Evolutionary conservation across 108 stramenopile species (phyloP), one percentile per base, ranked within the genome.

Genomic region (Mediolabrus comicus): DNA sequence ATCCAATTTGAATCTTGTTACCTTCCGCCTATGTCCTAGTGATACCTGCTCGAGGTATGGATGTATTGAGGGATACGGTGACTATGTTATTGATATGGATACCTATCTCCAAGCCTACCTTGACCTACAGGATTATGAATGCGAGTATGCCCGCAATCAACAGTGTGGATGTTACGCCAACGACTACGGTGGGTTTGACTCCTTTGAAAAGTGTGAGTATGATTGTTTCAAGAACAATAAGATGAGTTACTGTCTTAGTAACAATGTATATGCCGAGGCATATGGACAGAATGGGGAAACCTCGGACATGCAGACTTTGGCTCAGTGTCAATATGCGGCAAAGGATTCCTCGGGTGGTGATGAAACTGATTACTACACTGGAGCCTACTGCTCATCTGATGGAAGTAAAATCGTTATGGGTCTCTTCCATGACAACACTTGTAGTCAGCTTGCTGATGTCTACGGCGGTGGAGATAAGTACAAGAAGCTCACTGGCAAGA

Each of bases 81-180:
- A 94, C 72, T 94, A 94, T 80, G 75, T 94, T 63, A 75, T 94
- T 35, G 87, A 85, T 75, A 89, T 94, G 90, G 78, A 88, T 64
- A 83, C 82, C 35, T 94, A 85, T 75, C 78, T 94, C 16, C 53
- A 81, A 22, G 67, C 86, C 41, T 92, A 88, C 57, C 71, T 75
- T 41, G 72, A 81, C 31, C 72, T 79, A 60, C 75, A 82, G 41
- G 77, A 86, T 39, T 79, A 83, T 71, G 62, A 60, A 19, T 90
- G 89, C 68, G 71, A 84, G 30, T 77, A 43, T 16, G 41, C 41
- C 16, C 41, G 41, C 17, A 43, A 17, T 43, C n/a, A 43, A 4
- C 16, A 43, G 17, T 43, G 41, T 16, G 41, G 41, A 43, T 43
- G 41, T 43, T 43, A 78, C 67, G 77, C 77, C 13, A 51, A 83